phyloP scores from a whole-genome alignment of 1,284 basidiomycete species.

The Ganoderma leucocontextum region DNA sequence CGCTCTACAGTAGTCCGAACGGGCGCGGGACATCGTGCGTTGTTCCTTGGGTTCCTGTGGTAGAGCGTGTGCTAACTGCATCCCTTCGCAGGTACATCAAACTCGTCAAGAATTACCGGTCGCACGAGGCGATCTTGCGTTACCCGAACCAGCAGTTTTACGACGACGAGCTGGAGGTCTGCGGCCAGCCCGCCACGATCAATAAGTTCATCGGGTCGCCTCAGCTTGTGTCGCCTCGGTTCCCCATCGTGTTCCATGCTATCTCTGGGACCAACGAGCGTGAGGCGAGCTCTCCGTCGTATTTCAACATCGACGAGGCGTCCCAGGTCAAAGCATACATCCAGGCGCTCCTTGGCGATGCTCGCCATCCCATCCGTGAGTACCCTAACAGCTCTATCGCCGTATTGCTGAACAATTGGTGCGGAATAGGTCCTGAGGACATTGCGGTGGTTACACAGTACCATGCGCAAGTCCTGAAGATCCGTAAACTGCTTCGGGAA shows the following conservation, averaged over 20 bases:
- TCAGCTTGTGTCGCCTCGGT: conserved; percentile 40
- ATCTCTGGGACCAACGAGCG: conserved; percentile 52
- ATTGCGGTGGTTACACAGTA: conserved; percentile 66
- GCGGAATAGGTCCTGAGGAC: conserved; percentile 37
- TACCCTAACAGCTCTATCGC: neutral
- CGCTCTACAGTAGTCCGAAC: conserved; percentile 47
- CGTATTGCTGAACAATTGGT: conserved; percentile 36
- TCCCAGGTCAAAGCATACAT: conserved; percentile 51
- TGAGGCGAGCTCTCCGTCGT: conserved; percentile 56
- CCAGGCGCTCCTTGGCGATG: conserved; percentile 36
- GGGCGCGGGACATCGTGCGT: conserved; percentile 47
- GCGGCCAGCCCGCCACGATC: conserved; percentile 48
- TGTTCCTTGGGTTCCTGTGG: conserved; percentile 1
- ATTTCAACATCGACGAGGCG: conserved; percentile 56
- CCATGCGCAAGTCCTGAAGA: conserved; percentile 59
- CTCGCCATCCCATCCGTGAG: conserved; percentile 25
- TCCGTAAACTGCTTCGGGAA: conserved; percentile 48
- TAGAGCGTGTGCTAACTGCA: neutral
- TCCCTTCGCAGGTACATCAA: conserved; percentile 50
- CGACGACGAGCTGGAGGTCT: conserved; percentile 53
- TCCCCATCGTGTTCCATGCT: conserved; percentile 58
- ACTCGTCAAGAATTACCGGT: conserved; percentile 65
- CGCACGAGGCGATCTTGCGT: conserved; percentile 60
- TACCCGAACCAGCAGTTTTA: conserved; percentile 70
- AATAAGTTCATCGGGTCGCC: conserved; percentile 40